A percentile compares a stretch with the other conserved stretches of the same genome.
phyloP scores from a whole-genome alignment of 2,329 filamentous ascomycete genomes.

The Aspergillus fumigatiaffinis region DNA sequence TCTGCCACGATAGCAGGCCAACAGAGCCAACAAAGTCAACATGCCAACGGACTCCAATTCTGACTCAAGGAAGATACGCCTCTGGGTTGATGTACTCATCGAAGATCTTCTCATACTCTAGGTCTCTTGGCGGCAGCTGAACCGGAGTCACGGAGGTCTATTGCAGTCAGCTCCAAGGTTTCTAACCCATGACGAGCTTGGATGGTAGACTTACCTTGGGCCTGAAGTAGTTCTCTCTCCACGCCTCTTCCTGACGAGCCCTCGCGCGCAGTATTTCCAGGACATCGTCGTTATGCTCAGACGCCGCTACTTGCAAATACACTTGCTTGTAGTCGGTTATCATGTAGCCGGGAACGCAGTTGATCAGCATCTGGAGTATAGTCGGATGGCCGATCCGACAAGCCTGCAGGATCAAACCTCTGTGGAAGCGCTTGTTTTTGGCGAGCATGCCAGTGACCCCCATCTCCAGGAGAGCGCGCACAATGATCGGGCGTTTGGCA shows the following conservation, averaged over 20 bases:
- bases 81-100: neutral
- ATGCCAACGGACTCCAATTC: neutral
- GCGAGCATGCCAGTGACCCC: conserved; percentile 8
- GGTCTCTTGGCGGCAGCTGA: neutral
- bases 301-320: conserved; percentile 16
- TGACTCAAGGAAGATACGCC: neutral
- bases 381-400: conserved; percentile 3
- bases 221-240: too few relatives aligned
- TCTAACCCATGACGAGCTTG: neutral
- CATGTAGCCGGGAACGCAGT: conserved; percentile 28
- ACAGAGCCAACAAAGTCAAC: neutral
- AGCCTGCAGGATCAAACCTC: conserved; percentile 7
- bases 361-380: conserved; percentile 8
- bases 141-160: neutral
- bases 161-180: neutral
- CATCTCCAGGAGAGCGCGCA: conserved; percentile 12
- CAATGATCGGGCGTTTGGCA: conserved; percentile 2
- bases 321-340: conserved; percentile 21
- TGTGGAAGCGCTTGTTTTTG: neutral
- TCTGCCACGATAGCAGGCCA: neutral
- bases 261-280: conserved; percentile 30
- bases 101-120: neutral
- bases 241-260: conserved; percentile 10
- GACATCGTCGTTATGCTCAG: conserved; percentile 25
- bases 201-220: neutral